Evolutionary conservation across 495 filamentous ascomycete genomes (phyloP).

Genomic region (Talaromyces stipitatus): DNA sequence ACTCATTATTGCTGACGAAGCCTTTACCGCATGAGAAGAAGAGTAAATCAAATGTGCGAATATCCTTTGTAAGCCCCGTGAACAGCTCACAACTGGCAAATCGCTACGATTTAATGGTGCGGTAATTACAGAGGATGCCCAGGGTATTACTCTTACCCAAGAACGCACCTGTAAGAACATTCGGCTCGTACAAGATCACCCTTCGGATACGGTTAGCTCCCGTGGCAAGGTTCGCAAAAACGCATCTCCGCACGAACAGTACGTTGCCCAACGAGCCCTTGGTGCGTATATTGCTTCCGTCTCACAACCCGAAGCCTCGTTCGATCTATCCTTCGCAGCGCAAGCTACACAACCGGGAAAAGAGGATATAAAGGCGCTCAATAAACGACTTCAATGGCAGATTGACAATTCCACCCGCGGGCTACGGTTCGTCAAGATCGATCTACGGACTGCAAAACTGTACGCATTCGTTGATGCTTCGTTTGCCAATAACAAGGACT

Average conservation of each 20-base stretch:
- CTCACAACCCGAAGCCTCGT: not conserved
- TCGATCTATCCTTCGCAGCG: not conserved
- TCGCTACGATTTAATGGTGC: not conserved
- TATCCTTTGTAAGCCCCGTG: not conserved
- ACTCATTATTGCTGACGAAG: not conserved
- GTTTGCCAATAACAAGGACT: conserved; percentile 13
- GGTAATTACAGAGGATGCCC: not conserved
- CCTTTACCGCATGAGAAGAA: not conserved
- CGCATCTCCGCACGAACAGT: not conserved
- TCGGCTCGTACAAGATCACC: not conserved
- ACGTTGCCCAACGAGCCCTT: not conserved
- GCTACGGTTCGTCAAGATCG: not conserved
- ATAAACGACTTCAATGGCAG: conserved; percentile 1
- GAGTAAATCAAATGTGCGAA: not conserved
- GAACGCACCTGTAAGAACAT: not conserved
- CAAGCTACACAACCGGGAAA: not conserved
- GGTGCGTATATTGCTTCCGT: not conserved
- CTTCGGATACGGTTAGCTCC: not conserved
- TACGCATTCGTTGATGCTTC: conserved; percentile 7
- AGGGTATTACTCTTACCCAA: not conserved
- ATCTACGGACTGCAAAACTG: not conserved
- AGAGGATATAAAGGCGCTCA: not conserved
- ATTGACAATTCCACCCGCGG: not conserved
- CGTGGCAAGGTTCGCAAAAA: not conserved
- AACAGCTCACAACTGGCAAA: not conserved